Evolutionary conservation across 2,329 filamentous ascomycete genomes (phyloP).

Genomic region (Colletotrichum orbiculare): DNA sequence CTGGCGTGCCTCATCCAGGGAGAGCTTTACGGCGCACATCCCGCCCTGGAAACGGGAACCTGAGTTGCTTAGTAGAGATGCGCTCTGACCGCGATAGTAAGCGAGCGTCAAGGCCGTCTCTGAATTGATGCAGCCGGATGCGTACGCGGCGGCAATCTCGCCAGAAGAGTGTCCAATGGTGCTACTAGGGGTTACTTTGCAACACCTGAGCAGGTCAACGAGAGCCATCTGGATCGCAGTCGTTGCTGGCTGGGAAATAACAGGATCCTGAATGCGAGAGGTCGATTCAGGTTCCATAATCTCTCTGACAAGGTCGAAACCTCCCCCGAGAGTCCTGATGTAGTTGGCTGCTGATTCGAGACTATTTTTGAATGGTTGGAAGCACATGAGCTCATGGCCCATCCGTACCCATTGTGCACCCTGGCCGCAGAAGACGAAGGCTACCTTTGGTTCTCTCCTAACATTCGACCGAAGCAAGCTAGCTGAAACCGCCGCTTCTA

Average conservation of each 20-base stretch:
- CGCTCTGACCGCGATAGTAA: slow-evolving; percentile 53
- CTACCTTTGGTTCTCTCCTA: slow-evolving; percentile 45
- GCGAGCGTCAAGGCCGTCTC: slow-evolving; percentile 54
- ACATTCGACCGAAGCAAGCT: slow-evolving; percentile 41
- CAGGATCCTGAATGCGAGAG: slow-evolving; percentile 47
- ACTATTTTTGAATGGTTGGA: slow-evolving; percentile 54
- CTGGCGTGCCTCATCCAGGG: slow-evolving; percentile 40
- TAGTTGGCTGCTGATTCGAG: slow-evolving; percentile 49
- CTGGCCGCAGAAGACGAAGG: slow-evolving; percentile 57
- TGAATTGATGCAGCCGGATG: slow-evolving; percentile 48
- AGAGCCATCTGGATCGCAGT: slow-evolving; percentile 56
- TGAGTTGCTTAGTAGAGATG: slow-evolving; percentile 43
- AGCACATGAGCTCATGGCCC: slow-evolving; percentile 53
- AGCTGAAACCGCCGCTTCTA: slow-evolving; percentile 39
- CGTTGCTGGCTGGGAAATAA: slow-evolving; percentile 54
- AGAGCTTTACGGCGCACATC: slow-evolving; percentile 56
- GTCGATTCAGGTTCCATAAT: slow-evolving; percentile 42
- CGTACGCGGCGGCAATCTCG: slow-evolving; percentile 58
- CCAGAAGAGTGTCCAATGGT: slow-evolving; percentile 60
- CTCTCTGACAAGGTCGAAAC: slow-evolving; percentile 50
- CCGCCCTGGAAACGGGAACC: slow-evolving; percentile 46
- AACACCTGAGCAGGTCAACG: slow-evolving; percentile 51
- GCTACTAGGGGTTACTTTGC: slow-evolving; percentile 45
- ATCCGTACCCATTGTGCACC: slow-evolving; percentile 56
- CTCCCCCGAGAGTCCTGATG: slow-evolving; percentile 45